Percentiles rank a stretch among this genome's conserved stretches.
Evolutionary conservation across 108 stramenopile species (phyloP).

Genomic region (Licmophora abbreviata): DNA sequence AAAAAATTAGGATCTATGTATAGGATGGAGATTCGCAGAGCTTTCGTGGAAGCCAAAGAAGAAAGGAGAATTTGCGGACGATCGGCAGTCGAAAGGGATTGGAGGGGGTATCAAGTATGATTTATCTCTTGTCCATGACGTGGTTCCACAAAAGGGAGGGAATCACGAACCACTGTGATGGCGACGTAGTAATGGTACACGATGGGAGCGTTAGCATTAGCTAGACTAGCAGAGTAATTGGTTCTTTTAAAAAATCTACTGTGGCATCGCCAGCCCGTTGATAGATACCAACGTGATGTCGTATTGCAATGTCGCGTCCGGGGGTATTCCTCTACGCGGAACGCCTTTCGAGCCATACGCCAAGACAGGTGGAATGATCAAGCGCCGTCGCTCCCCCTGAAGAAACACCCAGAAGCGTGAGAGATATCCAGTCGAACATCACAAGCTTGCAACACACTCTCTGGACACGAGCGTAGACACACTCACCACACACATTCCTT

Average conservation of each 20-base stretch:
- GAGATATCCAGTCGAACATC: no score
- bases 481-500: constrained; percentile 49
- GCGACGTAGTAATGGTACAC: no score
- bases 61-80: neutral
- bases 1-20: neutral
- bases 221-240: no score
- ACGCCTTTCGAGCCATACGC: constrained; percentile 68
- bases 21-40: neutral
- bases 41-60: neutral
- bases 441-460: no score
- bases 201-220: no score
- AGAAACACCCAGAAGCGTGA: no score
- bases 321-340: constrained; percentile 73
- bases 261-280: constrained; percentile 77
- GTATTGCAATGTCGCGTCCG: constrained; percentile 76
- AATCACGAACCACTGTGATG: neutral
- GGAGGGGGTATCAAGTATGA: no score
- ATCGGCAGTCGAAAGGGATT: neutral
- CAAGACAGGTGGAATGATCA: constrained; percentile 72
- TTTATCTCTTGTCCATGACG: neutral
- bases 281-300: constrained; percentile 73
- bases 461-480: no score
- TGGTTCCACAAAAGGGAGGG: neutral
- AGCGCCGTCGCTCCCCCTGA: constrained; percentile 73
- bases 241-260: no score